These are phyloP conservation scores for Dichomitus squalens DNA, from an alignment of 1,284 basidiomycete species.

Conservation along the genomic window DNA sequence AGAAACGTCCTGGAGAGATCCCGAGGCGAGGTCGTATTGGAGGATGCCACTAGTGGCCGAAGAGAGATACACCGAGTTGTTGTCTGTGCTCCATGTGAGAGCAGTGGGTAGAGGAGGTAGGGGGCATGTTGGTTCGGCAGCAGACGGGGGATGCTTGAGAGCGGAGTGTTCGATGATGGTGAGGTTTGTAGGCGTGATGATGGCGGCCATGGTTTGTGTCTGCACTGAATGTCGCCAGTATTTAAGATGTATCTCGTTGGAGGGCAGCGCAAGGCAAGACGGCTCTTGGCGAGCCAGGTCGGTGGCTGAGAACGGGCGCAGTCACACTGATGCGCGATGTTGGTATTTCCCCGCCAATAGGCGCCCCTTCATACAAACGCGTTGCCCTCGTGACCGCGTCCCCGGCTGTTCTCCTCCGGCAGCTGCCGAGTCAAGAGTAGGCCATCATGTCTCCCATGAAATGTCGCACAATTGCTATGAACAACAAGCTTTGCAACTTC, in stretches of 20 bases:
- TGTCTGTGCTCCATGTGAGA: constrained; percentile 58
- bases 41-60: constrained; percentile 44
- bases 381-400: constrained; percentile 20
- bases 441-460: too few relatives aligned
- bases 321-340: too few relatives aligned
- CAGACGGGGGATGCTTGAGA: constrained; percentile 46
- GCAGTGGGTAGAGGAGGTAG: constrained; percentile 44
- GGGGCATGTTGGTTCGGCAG: constrained; percentile 39
- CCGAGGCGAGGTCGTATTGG: constrained; percentile 49
- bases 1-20: constrained; percentile 43
- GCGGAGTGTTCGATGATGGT: constrained; percentile 45
- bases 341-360: background rate
- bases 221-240: too few relatives aligned
- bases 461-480: too few relatives aligned
- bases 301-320: background rate
- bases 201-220: constrained; percentile 32
- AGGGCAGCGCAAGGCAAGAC: background rate
- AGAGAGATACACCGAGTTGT: constrained; percentile 53
- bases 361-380: constrained; percentile 4
- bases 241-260: background rate
- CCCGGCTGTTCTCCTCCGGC: background rate
- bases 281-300: background rate
- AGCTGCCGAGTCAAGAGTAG: too few relatives aligned
- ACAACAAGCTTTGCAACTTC: too few relatives aligned
- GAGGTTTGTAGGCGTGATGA: constrained; percentile 24